Base-by-base conservation (phyloP, 345 rosid genomes). In the Lepidium africanum region DNA sequence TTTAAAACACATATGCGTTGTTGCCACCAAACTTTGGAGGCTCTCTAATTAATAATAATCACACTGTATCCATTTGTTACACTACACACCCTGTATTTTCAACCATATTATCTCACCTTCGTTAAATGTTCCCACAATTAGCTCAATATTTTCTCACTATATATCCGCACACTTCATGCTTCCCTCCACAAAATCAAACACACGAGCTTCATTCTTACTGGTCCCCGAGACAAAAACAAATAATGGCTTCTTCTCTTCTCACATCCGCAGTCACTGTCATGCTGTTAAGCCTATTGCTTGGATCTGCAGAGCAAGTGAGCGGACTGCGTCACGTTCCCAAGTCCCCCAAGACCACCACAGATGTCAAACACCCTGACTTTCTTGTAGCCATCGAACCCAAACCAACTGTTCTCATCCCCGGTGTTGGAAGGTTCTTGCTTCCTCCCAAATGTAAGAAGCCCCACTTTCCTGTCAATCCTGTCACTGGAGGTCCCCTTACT, bases 281-380 rank as follows among this genome's bases (percentile, higher is more conserved):
- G 65, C 59, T 75, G 16, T 56, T 75, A 16, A 55, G 65, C 74
- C 47, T 76, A 39, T 30, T 70, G 56, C 52, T 84, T 23, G 78
- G 73, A n/a, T 30, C 74, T 32, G 68, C 76, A 0, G 63, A 76
- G 16, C 80, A 85, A 60, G 89, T 79, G 59, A 65, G 50, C 23
- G 89, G 80, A 54, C 74, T 70, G 21, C 84, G 89, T 47, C 63
- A 77, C 23, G 47, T 76, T 59, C 82, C 85, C 3, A 30, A 69
- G 63, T 41, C 66, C 49, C 70, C 68, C 58, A 46, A 77, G 73
- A 67, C 78, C 15, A 67, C 78, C 15, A 70, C 14, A 9, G 88
- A 82, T 40, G 68, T 74, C 74, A 87, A 85, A 70, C 88, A 86
- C 74, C 91, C 95, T 15, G 79, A 85, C 45, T 83, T 78, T 63